Conservation (phyloP, 345 rosid genomes). For the Physaria fendleri region DNA sequence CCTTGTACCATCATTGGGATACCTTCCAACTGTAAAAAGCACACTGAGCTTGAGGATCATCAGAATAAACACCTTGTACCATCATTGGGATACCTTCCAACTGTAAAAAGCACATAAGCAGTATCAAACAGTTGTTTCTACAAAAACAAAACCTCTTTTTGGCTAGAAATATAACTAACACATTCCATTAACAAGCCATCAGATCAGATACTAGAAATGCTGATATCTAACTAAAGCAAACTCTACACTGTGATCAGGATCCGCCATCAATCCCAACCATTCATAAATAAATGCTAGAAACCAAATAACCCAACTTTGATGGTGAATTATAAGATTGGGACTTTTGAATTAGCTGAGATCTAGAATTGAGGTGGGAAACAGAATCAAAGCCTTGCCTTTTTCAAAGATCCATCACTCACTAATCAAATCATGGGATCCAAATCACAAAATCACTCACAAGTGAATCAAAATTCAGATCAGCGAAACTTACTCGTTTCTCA, state of each 20-base stretch:
- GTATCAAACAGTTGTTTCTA: no score
- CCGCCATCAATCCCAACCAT: not conserved
- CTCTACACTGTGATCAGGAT: not conserved
- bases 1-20: no score
- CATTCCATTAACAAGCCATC: constrained; percentile 3
- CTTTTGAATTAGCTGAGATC: constrained; percentile 13
- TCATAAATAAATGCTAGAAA: not conserved
- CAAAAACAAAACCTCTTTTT: no score
- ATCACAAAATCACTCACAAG: not conserved
- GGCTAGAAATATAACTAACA: no score
- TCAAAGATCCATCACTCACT: constrained; percentile 15
- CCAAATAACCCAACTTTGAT: not conserved
- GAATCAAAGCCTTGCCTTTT: not conserved
- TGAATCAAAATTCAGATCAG: constrained; percentile 15
- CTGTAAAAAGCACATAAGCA: no score
- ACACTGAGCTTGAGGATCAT: no score
- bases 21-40: no score
- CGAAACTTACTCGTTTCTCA: constrained; percentile 53
- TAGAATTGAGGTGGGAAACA: not conserved
- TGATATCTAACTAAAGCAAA: not conserved
- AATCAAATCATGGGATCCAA: constrained; percentile 15
- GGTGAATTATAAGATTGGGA: not conserved
- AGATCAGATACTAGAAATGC: not conserved
- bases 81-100: no score
- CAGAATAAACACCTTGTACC: no score